phyloP scores from a whole-genome alignment of 2,329 filamentous ascomycete genomes.

The Hortaea werneckii region DNA sequence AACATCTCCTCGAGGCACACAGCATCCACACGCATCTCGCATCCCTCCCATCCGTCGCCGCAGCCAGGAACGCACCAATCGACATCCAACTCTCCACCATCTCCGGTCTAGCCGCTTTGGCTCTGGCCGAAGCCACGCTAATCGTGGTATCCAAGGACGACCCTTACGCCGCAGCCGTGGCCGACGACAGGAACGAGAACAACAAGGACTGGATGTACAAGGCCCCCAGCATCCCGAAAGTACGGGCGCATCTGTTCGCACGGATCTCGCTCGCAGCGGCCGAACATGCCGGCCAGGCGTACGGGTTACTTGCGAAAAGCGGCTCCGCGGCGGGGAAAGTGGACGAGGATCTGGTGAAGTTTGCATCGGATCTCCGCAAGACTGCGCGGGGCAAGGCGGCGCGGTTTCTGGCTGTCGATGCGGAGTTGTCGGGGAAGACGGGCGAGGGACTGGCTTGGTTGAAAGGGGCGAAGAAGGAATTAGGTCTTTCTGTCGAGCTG shows the following conservation, averaged over 20 bases:
- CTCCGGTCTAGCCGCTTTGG: slow-evolving; percentile 46
- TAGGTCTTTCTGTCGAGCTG: slow-evolving; percentile 49
- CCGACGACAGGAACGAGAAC: slow-evolving; percentile 69
- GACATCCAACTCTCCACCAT: slow-evolving; percentile 36
- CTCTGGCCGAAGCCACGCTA: slow-evolving; percentile 79
- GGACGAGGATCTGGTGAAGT: slow-evolving; percentile 57
- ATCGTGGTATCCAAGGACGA: slow-evolving; percentile 90
- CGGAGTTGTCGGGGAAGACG: slow-evolving; percentile 69
- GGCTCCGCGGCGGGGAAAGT: slow-evolving; percentile 39
- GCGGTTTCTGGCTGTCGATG: slow-evolving; percentile 81
- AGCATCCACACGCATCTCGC: slow-evolving; percentile 65
- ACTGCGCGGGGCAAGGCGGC: slow-evolving; percentile 77
- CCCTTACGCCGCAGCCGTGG: slow-evolving; percentile 73
- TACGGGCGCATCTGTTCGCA: slow-evolving; percentile 79
- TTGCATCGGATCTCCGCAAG: slow-evolving; percentile 63
- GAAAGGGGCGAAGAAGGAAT: slow-evolving; percentile 61
- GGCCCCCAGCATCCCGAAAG: slow-evolving; percentile 75
- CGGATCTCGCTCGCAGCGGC: slow-evolving; percentile 77
- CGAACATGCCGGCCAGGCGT: slow-evolving; percentile 72
- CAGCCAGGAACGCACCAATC: slow-evolving; percentile 27
- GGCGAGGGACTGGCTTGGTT: slow-evolving; percentile 85
- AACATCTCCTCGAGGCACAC: slow-evolving; percentile 66
- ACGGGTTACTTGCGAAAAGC: slow-evolving; percentile 36
- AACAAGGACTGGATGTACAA: slow-evolving; percentile 97
- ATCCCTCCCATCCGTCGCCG: slow-evolving; percentile 38